Base-by-base conservation (phyloP, 495 filamentous ascomycete species). In the Aspergillus incahuasiensis region DNA sequence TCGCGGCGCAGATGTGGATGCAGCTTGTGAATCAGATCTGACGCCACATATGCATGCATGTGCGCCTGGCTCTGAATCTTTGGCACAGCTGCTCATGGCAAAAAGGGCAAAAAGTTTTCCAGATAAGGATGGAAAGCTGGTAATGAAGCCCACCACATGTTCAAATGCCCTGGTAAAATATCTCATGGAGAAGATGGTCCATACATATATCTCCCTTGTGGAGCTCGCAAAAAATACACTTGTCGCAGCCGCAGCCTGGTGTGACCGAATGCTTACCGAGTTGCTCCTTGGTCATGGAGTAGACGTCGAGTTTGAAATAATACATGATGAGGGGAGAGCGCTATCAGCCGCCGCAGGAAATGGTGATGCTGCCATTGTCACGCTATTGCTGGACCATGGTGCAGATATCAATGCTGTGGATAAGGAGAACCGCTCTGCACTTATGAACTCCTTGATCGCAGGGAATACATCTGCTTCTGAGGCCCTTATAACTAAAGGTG, bases 271-370 rank as follows among this genome's bases (percentile, higher is more conserved):
- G n/a, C n/a, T n/a, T n/a, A n/a, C n/a, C n/a, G n/a, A n/a, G 28
- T 9, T 30, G 5, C 28, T 30, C 5, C 41, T 61, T 28, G 54
- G 57, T 0, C 8, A 52, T n/a, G 54, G 58, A 13, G 58, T 48
- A 1, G 47, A 52, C 8, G 9, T 61, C 8, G 46, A 52, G n/a
- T n/a, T 34, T 13, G 39, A 15, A 20, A n/a, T 9, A 21, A 54
- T 0, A 46, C 64, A 13, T 57, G n/a, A 57, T 1, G 63, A 62
- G 44, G 0, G 7, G 20, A 21, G 39, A 44, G 39, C 50, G 19
- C 40, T 53, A 6, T 8, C 12, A 6, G 3, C 12, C 5, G 52
- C 52, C 18, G 44, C 35, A 6, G 0, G 2, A 4, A 6, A 38
- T 22, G 39, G 22, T 3, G 3, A 54, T 16, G 41, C 32, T 2